A percentile compares a stretch with the other conserved stretches of the same genome.
These are phyloP conservation scores for Intubia oerlemansii DNA, from an alignment of 2,329 filamentous ascomycete genomes.

Conservation along the genomic window DNA sequence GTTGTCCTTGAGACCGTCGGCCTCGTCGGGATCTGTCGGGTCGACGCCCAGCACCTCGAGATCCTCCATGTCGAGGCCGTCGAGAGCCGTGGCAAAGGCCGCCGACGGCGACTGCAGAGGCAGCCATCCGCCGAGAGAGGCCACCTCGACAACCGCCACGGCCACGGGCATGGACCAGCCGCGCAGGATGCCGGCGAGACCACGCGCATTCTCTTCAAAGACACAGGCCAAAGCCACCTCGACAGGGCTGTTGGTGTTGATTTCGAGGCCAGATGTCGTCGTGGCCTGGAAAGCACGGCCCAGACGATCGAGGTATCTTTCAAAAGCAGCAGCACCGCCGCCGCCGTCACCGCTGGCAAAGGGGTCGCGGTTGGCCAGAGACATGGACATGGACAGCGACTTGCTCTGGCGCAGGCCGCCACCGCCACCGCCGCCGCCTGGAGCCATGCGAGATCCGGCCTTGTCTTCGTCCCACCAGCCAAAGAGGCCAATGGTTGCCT, in stretches of 20 bases:
- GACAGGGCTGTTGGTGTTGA: conserved; percentile 53
- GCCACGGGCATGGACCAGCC: conserved; percentile 66
- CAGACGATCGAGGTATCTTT: conserved; percentile 55
- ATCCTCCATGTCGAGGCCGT: conserved; percentile 62
- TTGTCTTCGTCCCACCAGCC: conserved; percentile 69
- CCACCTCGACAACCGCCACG: conserved; percentile 62
- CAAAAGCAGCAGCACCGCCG: conserved; percentile 26
- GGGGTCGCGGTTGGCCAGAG: conserved; percentile 2
- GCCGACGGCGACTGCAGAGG: conserved; percentile 31
- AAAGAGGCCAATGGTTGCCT: conserved; percentile 63
- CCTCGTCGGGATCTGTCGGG: conserved; percentile 32
- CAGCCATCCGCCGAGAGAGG: conserved; percentile 68
- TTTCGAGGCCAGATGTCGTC: conserved; percentile 47
- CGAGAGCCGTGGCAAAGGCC: conserved; percentile 23
- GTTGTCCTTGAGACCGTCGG: conserved; percentile 54
- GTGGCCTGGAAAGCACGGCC: conserved; percentile 48
- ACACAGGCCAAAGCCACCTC: conserved; percentile 68
- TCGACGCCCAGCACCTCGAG: conserved; percentile 60
- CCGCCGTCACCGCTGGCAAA: conserved; percentile 6
- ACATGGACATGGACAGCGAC: conserved; percentile 3
- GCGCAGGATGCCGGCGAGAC: conserved; percentile 51
- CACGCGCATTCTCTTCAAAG: conserved; percentile 65
- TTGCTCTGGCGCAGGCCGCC: conserved; percentile 1
- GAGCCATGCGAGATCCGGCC: neutral
- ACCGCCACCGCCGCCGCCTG: conserved; percentile 22